phyloP scores from a whole-genome alignment of 2,329 filamentous ascomycete species.

The Purpureocillium takamizusanense region DNA sequence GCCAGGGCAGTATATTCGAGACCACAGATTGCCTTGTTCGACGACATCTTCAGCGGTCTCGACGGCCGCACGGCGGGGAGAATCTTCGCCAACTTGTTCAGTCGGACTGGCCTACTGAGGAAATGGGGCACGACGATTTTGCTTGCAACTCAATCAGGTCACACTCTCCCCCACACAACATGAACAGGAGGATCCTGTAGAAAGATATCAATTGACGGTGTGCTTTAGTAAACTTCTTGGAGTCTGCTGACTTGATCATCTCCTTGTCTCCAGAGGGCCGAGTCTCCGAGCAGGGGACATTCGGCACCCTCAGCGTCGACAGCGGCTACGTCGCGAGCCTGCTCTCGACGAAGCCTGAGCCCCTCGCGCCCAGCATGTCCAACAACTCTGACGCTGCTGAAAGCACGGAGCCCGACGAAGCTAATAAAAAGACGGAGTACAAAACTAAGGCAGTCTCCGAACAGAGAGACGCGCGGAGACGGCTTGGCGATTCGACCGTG shows the following conservation, averaged over 20 bases:
- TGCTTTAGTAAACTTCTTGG: conserved; percentile 19
- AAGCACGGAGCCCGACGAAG: no score
- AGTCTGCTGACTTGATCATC: conserved; percentile 13
- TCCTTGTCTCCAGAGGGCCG: conserved; percentile 8
- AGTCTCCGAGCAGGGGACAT: conserved; percentile 24
- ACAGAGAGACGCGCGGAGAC: conserved; percentile 14
- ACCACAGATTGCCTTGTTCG: conserved; percentile 21
- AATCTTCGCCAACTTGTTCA: conserved; percentile 10
- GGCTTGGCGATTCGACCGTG: conserved; percentile 17
- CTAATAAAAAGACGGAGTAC: conserved; percentile 2
- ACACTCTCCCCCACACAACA: no score
- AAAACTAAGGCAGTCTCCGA: background rate
- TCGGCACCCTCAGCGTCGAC: conserved; percentile 4
- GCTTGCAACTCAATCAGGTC: conserved; percentile 25
- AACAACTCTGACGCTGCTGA: no score
- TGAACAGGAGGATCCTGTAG: no score
- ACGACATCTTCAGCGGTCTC: conserved; percentile 29
- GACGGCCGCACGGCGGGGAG: conserved; percentile 22
- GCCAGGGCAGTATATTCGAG: conserved; percentile 28
- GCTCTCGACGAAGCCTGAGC: no score
- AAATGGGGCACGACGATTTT: conserved; percentile 23
- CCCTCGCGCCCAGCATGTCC: no score
- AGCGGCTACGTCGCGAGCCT: conserved; percentile 2
- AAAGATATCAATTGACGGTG: no score
- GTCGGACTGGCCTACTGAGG: conserved; percentile 18